Conservation (phyloP, 2,329 filamentous ascomycete species). For the Alternaria tenuissima region DNA sequence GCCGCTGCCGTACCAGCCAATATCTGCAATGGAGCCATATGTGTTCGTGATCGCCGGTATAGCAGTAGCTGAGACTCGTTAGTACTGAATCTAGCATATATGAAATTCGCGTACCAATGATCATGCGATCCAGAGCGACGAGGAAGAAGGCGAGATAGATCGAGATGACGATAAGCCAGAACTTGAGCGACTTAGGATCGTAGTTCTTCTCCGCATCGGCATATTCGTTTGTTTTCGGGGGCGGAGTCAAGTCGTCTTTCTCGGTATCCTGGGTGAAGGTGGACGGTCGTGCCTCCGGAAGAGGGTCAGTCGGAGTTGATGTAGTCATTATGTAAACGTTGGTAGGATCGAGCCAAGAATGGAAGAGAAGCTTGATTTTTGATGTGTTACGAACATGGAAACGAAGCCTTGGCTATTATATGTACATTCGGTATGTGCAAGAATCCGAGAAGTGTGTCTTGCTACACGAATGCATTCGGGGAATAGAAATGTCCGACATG, state of each 20-base stretch:
- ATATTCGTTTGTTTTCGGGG: conserved; percentile 2
- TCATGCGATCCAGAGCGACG: conserved; percentile 32
- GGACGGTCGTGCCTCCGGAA: neutral
- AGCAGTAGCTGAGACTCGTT: conserved; percentile 23
- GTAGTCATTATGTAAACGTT: neutral
- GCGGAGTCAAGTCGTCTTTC: neutral
- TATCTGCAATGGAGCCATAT: conserved; percentile 37
- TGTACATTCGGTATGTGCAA: neutral
- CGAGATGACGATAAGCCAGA: conserved; percentile 33
- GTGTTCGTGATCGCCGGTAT: conserved; percentile 40
- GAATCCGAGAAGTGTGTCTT: neutral
- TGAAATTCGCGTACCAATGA: conserved; percentile 7
- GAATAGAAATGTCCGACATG: conserved; percentile 7
- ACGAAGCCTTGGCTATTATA: neutral
- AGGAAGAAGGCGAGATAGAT: conserved; percentile 40
- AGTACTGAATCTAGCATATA: neutral
- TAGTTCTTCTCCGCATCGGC: conserved; percentile 33
- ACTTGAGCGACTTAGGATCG: conserved; percentile 34
- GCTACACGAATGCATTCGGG: conserved; percentile 3
- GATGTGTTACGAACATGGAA: neutral
- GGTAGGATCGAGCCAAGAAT: neutral
- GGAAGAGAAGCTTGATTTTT: neutral
- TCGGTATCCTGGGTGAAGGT: neutral
- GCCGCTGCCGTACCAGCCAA: conserved; percentile 43
- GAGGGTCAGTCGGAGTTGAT: neutral